A percentile compares a stretch with the other conserved stretches of the same genome.
phyloP scores from a whole-genome alignment of 371 early-diverging fungal species.

The Blakeslea trispora region DNA sequence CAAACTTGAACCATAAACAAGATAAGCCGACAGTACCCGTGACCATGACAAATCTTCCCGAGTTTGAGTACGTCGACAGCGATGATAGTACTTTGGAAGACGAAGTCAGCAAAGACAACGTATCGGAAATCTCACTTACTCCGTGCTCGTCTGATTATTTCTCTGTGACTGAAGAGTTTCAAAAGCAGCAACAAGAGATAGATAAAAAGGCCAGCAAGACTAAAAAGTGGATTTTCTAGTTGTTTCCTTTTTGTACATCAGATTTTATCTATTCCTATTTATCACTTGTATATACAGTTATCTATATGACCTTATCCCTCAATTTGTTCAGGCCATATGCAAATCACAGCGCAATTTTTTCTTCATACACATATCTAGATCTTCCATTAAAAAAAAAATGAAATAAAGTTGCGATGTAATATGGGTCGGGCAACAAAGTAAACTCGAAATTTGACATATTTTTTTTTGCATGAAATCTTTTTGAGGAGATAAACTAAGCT shows the following conservation, averaged over 20 bases:
- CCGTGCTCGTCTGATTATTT: background rate
- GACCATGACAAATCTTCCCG: background rate
- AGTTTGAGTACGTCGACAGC: conserved; percentile 4
- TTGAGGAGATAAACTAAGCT: no score
- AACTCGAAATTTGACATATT: no score
- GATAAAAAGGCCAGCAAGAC: background rate
- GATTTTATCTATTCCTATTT: background rate
- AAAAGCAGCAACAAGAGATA: background rate
- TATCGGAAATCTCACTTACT: background rate
- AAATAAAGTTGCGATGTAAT: no score
- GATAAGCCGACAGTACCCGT: background rate
- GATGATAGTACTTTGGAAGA: conserved; percentile 6
- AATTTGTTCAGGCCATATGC: no score
- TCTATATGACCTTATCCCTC: background rate
- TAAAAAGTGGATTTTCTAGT: background rate
- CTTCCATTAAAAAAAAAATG: no score
- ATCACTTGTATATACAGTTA: background rate
- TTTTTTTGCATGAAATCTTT: no score
- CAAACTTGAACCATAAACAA: background rate
- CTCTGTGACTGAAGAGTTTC: background rate
- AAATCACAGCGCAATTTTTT: no score
- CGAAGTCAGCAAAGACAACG: background rate
- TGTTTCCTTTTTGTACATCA: background rate
- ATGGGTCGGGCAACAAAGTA: no score
- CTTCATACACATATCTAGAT: no score